These are phyloP conservation scores for Thielaviopsis ethacetica DNA, from an alignment of 2,329 filamentous ascomycete species.

Conservation along the genomic window DNA sequence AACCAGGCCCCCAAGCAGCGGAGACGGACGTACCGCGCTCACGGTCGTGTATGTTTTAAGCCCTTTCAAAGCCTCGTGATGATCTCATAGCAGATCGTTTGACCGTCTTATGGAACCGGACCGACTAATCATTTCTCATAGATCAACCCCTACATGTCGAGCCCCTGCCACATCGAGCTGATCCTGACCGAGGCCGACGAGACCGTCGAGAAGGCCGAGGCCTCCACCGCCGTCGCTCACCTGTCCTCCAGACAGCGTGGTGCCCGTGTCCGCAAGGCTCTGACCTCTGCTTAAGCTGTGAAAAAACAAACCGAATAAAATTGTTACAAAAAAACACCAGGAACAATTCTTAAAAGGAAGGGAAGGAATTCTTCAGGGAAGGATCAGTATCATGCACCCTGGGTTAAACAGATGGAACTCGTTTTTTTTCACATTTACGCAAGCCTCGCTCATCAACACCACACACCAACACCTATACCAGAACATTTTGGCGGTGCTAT, in stretches of 20 bases:
- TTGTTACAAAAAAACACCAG: constrained; percentile 22
- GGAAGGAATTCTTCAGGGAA: constrained; percentile 2
- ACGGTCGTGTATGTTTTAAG: constrained; percentile 79
- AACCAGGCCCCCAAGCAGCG: constrained; percentile 99
- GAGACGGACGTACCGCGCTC: constrained; percentile 97
- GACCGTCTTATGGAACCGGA: neutral
- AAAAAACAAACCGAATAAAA: constrained; percentile 13
- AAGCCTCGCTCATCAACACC: neutral
- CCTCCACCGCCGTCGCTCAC: constrained; percentile 53
- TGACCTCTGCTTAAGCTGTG: constrained; percentile 42
- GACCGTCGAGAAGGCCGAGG: constrained; percentile 85
- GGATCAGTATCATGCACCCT: constrained; percentile 6
- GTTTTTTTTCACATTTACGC: constrained; percentile 5
- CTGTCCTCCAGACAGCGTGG: constrained; percentile 90
- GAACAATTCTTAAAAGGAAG: constrained; percentile 14
- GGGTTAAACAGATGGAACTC: constrained; percentile 11
- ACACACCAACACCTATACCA: neutral
- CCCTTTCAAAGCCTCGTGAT: neutral
- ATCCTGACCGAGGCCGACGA: constrained; percentile 98
- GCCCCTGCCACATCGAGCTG: constrained; percentile 99
- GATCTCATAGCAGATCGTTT: neutral
- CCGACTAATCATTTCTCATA: constrained; percentile 22
- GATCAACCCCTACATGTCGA: constrained; percentile 99
- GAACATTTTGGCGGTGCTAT: neutral
- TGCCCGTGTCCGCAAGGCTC: constrained; percentile 44